Evolutionary conservation across 169 alveolate genomes (phyloP), one percentile per base, ranked within the genome.

Genomic region (Besnoitia besnoiti): DNA sequence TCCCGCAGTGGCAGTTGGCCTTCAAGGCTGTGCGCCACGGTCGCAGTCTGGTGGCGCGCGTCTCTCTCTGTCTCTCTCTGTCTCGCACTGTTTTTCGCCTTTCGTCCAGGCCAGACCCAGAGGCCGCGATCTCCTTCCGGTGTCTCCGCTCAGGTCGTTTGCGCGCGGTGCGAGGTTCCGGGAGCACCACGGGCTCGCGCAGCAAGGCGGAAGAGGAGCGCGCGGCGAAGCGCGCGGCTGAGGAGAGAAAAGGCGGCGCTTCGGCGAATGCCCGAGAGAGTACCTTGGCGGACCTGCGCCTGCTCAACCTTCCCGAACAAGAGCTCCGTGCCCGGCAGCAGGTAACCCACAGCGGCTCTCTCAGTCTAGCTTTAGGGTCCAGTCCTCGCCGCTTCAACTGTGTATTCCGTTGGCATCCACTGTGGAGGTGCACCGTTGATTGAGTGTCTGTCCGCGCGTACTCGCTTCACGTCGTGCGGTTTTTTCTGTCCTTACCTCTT

Each of bases 271-370:
- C 37, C 33, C 50, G 85, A 19, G 51, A 46, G 14, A 91, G 94
- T 51, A 46, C 51, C 33, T 46, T 91, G 47, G 94, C 94, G 7
- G 90, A 87, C 24, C 85, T 91, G 35, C 47, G 85, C 39, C 61
- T 91, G 80, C 92, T 91, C 33, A 91, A 91, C 47, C 90, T 91
- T 35, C 92, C 91, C 12, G 87, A 85, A 33, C 88, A 91, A 61
- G 94, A 91, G 62, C 76, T 91, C n/a, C 84, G 94, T 0, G 87
- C 92, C 35, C 33, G 84, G 50, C 94, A 91, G 88, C 92, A 91
- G 93, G 94, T 61, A n/a, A 51, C 46, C 84, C 50, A n/a, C 4
- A 3, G 46, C 44, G 82, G 40, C 42, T 51, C 12, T 7, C 14
- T 80, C n/a, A n/a, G n/a, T n/a, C n/a, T n/a, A n/a, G n/a, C n/a